A percentile compares a stretch with the other conserved stretches of the same genome.
phyloP scores from a whole-genome alignment of 1,139 yeast genomes.

The Waltiozyma sp. region DNA sequence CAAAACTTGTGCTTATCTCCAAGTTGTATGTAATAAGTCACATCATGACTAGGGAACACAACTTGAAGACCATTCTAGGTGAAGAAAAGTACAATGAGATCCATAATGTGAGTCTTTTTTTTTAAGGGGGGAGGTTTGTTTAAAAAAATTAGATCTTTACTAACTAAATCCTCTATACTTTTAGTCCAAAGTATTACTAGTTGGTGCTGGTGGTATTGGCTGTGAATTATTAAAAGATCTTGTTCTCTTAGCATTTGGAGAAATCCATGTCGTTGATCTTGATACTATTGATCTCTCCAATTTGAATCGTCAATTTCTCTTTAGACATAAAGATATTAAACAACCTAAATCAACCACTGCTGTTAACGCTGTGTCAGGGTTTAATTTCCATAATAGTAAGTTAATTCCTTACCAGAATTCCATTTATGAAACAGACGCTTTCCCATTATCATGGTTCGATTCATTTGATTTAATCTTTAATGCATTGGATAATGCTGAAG shows the following conservation, averaged over 20 bases:
- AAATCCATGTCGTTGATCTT: constrained; percentile 83
- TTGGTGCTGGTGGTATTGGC: constrained; percentile 99
- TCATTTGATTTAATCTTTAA: constrained; percentile 74
- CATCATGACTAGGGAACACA: constrained; percentile 9
- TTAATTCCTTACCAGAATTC: constrained; percentile 79
- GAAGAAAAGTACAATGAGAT: constrained; percentile 5
- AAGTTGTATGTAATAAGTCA: too few species aligned
- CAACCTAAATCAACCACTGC: constrained; percentile 79
- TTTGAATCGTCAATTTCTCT: constrained; percentile 85
- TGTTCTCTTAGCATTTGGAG: constrained; percentile 75
- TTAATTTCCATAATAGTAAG: constrained; percentile 59
- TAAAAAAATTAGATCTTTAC: not conserved
- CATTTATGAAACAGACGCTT: constrained; percentile 64
- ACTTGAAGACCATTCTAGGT: constrained; percentile 11
- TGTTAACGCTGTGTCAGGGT: constrained; percentile 64
- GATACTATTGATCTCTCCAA: constrained; percentile 92
- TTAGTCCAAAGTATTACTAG: constrained; percentile 59
- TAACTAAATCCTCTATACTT: not conserved
- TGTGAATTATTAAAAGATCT: constrained; percentile 87
- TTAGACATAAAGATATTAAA: constrained; percentile 78
- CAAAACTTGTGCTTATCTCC: too few species aligned
- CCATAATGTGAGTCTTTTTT: constrained; percentile 7
- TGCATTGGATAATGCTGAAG: constrained; percentile 90
- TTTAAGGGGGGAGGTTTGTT: not conserved
- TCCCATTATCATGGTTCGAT: constrained; percentile 73